Evolutionary conservation across 2,329 filamentous ascomycete genomes (phyloP).

Genomic region (Venturia pyrina): DNA sequence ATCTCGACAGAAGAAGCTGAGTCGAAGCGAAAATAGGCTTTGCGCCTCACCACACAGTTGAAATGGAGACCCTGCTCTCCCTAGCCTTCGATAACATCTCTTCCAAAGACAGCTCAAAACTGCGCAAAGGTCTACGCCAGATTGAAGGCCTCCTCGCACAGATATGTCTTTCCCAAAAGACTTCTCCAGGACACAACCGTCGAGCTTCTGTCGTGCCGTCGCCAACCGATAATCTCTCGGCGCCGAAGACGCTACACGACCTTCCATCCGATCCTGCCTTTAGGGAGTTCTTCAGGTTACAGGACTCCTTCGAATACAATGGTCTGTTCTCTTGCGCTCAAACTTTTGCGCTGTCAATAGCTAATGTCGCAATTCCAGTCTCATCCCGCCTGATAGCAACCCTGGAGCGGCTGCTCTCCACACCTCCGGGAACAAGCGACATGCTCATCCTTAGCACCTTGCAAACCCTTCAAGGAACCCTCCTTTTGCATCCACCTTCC

Average conservation of each 20-base stretch:
- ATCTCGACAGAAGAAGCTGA: background rate
- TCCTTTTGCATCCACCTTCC: slow-evolving; percentile 84
- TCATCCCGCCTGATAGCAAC: slow-evolving; percentile 76
- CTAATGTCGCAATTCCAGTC: slow-evolving; percentile 36
- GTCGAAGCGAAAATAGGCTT: background rate
- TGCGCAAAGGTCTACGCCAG: slow-evolving; percentile 87
- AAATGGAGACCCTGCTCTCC: slow-evolving; percentile 85
- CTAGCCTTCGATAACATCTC: slow-evolving; percentile 95
- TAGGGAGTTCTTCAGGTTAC: slow-evolving; percentile 89
- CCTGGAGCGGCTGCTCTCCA: slow-evolving; percentile 64
- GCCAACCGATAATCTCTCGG: slow-evolving; percentile 18
- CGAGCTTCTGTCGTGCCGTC: slow-evolving; percentile 28
- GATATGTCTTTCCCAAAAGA: slow-evolving; percentile 64
- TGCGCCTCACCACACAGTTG: slow-evolving; percentile 13
- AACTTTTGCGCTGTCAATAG: background rate
- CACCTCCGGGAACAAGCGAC: slow-evolving; percentile 36
- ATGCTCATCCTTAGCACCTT: slow-evolving; percentile 79
- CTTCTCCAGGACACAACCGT: slow-evolving; percentile 20
- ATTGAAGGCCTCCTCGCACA: slow-evolving; percentile 90
- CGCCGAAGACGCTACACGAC: slow-evolving; percentile 47
- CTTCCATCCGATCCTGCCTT: slow-evolving; percentile 79
- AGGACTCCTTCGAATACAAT: slow-evolving; percentile 98
- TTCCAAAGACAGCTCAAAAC: slow-evolving; percentile 79
- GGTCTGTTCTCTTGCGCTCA: slow-evolving; percentile 29
- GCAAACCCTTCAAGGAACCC: slow-evolving; percentile 76